Base-by-base conservation (phyloP, 805 yeast genomes). In the Wickerhamiella parazyma region DNA sequence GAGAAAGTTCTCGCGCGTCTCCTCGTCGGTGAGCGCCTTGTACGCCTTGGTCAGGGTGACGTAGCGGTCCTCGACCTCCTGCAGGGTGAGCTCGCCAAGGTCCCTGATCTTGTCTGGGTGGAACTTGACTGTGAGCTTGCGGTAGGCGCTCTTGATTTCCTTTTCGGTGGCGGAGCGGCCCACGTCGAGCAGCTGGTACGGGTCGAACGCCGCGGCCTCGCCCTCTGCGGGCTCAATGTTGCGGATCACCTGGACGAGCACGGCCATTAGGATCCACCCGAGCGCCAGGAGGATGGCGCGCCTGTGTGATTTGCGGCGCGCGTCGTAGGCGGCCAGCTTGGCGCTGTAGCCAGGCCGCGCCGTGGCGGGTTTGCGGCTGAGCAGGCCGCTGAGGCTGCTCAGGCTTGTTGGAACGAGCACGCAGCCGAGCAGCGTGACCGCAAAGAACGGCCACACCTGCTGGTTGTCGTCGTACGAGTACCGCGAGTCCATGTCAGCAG, bases 361-460 rank as follows among this genome's bases (percentile, higher is more conserved):
- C n/a, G 36, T 17, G 17, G 16, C 28, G 17, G 35, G 42, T 19
- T 29, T 31, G 16, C 33, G 33, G 42, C 9, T 11, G 20, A 39
- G 33, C 25, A 39, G 31, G 17, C 31, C 28, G 19, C 29, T 17
- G 12, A 39, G 28, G 3, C 24, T 20, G 26, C 38, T 33, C 14
- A 46, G 29, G 11, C 85, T 76, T 48, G 71, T 52, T 6, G 95
- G 95, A 33, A 84, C 59, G 47, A 83, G 67, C 16, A 76, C 72
- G 47, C 81, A 73, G 20, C 81, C 65, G 42, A 80, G 62, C 40
- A 83, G 64, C 2, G 95, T 86, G 56, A 82, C 60, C 42, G 80
- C 73, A 56, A 87, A 87, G 59, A 78, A 85, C 33, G 96, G 96
- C 95, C 95, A 86, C 1, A 91, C 84, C 54, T 83, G 91, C 40